Evolutionary conservation across 163 green algal genomes (phyloP).

Genomic region (Volvox carteri): DNA sequence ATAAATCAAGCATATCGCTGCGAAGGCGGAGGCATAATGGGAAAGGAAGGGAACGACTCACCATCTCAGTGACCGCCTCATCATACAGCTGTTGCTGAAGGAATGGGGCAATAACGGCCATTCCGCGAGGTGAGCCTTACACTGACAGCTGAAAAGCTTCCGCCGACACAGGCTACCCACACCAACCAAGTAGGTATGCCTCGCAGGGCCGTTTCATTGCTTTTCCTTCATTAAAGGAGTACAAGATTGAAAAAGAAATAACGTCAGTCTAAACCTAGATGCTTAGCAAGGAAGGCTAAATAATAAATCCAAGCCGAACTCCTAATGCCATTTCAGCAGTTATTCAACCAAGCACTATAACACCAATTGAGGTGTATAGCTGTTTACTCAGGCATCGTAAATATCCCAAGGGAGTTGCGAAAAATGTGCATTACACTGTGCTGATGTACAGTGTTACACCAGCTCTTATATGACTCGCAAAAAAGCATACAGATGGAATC

Average conservation of each 20-base stretch:
- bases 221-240: not conserved
- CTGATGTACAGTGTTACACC: too few relatives aligned
- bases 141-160: not conserved
- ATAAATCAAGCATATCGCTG: too few relatives aligned
- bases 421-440: too few relatives aligned
- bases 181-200: not conserved
- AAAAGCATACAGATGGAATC: too few relatives aligned
- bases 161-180: constrained; percentile 1
- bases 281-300: not conserved
- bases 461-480: too few relatives aligned
- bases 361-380: not conserved
- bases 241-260: not conserved
- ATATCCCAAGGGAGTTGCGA: too few relatives aligned
- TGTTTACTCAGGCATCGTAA: too few relatives aligned
- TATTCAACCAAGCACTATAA: not conserved
- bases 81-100: constrained; percentile 29
- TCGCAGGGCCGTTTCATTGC: not conserved
- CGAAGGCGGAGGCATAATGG: too few relatives aligned
- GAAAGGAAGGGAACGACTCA: not conserved
- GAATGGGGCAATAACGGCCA: constrained; percentile 27
- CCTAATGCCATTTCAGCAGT: not conserved
- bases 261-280: not conserved
- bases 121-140: not conserved
- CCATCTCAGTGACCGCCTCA: constrained; percentile 23
- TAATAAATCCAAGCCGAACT: not conserved